Evolutionary conservation across 192 early-diverging fungal genomes (phyloP).

Genomic region (Linnemannia schmuckeri): DNA sequence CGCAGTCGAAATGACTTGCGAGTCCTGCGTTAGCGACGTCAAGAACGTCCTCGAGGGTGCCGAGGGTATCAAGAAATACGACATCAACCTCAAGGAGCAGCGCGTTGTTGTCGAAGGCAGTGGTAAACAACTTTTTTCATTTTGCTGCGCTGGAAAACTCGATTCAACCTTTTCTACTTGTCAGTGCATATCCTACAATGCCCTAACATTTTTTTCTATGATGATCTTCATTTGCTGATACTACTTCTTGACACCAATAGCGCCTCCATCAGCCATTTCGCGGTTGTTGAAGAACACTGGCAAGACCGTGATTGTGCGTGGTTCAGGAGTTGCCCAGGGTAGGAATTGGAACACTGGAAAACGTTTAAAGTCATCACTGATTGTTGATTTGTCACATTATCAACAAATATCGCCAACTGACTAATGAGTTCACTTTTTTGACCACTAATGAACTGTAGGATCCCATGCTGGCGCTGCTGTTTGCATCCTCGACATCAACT

Average conservation of each 20-base stretch:
- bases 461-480: slow-evolving; percentile 87
- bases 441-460: slow-evolving; percentile 10
- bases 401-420: background rate
- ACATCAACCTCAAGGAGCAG: slow-evolving; percentile 77
- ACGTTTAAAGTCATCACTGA: background rate
- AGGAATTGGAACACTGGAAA: background rate
- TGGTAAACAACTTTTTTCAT: slow-evolving; percentile 45
- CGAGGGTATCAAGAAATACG: slow-evolving; percentile 71
- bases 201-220: slow-evolving; percentile 19
- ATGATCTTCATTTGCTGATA: background rate
- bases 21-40: slow-evolving; percentile 81
- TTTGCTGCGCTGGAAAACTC: background rate
- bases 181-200: background rate
- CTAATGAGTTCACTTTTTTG: background rate
- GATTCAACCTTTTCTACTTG: background rate
- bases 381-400: slow-evolving; percentile 1
- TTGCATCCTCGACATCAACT: slow-evolving; percentile 86
- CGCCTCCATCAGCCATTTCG: slow-evolving; percentile 75
- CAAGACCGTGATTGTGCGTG: slow-evolving; percentile 81
- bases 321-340: slow-evolving; percentile 74
- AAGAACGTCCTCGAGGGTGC: slow-evolving; percentile 64
- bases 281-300: slow-evolving; percentile 78
- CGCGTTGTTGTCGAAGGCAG: slow-evolving; percentile 82
- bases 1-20: slow-evolving; percentile 90
- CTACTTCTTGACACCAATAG: slow-evolving; percentile 26